Evolutionary conservation across 2,329 filamentous ascomycete genomes (phyloP).

Genomic region (Aureobasidium lini): DNA sequence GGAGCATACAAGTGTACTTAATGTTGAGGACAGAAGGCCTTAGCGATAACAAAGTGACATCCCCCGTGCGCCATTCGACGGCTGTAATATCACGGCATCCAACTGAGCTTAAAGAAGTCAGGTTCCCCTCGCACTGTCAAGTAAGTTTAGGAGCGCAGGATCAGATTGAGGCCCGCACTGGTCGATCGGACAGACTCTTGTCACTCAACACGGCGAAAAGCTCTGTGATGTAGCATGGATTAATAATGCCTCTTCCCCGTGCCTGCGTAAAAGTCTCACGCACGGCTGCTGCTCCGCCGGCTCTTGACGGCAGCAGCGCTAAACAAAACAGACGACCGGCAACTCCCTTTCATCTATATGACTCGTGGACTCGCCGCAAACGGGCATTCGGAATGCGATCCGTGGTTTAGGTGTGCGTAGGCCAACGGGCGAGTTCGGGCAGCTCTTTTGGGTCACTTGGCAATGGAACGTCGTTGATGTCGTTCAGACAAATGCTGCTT

Average conservation of each 20-base stretch:
- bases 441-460: neutral
- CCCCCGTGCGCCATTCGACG: constrained; percentile 2
- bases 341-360: constrained; percentile 2
- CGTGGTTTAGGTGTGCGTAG: neutral
- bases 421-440: neutral
- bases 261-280: neutral
- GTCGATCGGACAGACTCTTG: constrained; percentile 5
- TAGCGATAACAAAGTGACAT: constrained; percentile 3
- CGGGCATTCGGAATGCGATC: neutral
- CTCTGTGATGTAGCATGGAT: neutral
- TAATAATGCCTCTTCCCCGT: neutral
- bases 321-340: neutral
- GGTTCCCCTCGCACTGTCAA: constrained; percentile 2
- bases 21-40: constrained; percentile 8
- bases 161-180: constrained; percentile 2
- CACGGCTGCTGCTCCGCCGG: neutral
- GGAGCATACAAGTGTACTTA: constrained; percentile 5
- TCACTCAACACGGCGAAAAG: neutral
- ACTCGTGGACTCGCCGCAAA: neutral
- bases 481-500: neutral
- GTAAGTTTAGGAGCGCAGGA: constrained; percentile 7
- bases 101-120: constrained; percentile 9
- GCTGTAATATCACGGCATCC: constrained; percentile 8
- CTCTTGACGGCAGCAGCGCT: constrained; percentile 4
- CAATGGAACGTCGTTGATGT: neutral